These are phyloP conservation scores for Botryosphaeria agaves DNA, from an alignment of 2,329 filamentous ascomycete genomes.

Conservation along the genomic window DNA sequence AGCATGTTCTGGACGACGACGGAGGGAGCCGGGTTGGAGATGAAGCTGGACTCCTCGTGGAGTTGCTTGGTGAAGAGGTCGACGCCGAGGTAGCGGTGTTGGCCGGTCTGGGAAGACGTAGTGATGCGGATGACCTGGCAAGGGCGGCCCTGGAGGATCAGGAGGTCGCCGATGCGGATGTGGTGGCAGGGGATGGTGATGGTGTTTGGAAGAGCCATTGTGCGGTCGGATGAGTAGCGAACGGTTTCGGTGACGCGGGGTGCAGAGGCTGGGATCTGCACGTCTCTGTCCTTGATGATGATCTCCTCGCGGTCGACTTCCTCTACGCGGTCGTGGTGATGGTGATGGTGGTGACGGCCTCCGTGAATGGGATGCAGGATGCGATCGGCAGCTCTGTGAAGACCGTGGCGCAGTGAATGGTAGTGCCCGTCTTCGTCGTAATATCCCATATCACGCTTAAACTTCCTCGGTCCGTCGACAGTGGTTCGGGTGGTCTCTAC, in stretches of 20 bases:
- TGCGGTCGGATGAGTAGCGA: slow-evolving; percentile 12
- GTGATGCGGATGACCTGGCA: slow-evolving; percentile 99
- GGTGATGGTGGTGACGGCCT: slow-evolving; percentile 30
- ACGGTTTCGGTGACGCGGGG: slow-evolving; percentile 11
- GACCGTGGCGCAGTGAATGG: slow-evolving; percentile 56
- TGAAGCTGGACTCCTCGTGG: slow-evolving; percentile 95
- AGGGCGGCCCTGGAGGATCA: slow-evolving; percentile 96
- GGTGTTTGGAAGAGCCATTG: slow-evolving; percentile 52
- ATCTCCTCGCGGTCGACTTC: slow-evolving; percentile 24
- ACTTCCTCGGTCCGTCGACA: slow-evolving; percentile 31
- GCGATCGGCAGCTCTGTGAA: slow-evolving; percentile 48
- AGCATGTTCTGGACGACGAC: slow-evolving; percentile 99
- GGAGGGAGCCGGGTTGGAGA: slow-evolving; percentile 90
- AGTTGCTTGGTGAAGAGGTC: slow-evolving; percentile 99
- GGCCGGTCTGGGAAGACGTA: slow-evolving; percentile 90
- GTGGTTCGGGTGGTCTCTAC: slow-evolving; percentile 30
- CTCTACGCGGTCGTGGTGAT: no score
- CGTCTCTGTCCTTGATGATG: slow-evolving; percentile 31
- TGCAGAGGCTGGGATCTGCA: slow-evolving; percentile 15
- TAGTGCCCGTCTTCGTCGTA: slow-evolving; percentile 66
- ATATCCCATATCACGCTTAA: slow-evolving; percentile 54
- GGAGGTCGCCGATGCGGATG: slow-evolving; percentile 95
- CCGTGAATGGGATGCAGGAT: slow-evolving; percentile 46
- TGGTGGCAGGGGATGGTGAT: slow-evolving; percentile 99
- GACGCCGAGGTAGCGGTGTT: slow-evolving; percentile 99